Evolutionary conservation across 768 basidiomycete genomes (phyloP).

Genomic region (Russula emetica): DNA sequence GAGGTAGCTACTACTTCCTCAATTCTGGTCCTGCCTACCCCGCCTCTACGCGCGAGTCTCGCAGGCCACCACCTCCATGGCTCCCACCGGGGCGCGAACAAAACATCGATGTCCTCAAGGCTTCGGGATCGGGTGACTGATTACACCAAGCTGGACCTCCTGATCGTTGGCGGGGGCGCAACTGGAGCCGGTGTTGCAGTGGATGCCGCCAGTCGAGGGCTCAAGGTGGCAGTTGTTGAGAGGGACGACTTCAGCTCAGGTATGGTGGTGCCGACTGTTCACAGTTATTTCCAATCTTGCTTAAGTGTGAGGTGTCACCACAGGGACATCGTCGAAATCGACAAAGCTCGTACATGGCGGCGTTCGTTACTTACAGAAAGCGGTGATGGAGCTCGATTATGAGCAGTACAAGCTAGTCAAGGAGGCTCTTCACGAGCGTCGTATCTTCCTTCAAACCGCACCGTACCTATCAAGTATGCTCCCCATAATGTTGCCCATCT

Average conservation of each 20-base stretch:
- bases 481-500: slow-evolving; percentile 95
- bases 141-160: slow-evolving; percentile 65
- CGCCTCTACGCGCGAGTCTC: slow-evolving; percentile 55
- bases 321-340: slow-evolving; percentile 93
- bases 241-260: slow-evolving; percentile 88
- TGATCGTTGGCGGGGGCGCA: slow-evolving; percentile 91
- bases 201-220: slow-evolving; percentile 86
- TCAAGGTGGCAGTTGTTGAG: slow-evolving; percentile 92
- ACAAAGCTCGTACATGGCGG: slow-evolving; percentile 99
- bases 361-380: slow-evolving; percentile 96
- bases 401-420: slow-evolving; percentile 94
- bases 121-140: slow-evolving; percentile 36
- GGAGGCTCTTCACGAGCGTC: slow-evolving; percentile 91
- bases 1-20: slow-evolving; percentile 64
- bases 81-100: slow-evolving; percentile 65
- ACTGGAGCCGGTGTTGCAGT: slow-evolving; percentile 96
- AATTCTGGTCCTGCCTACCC: slow-evolving; percentile 72
- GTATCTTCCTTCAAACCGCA: slow-evolving; percentile 91
- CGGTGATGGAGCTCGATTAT: slow-evolving; percentile 91
- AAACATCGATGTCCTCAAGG: slow-evolving; percentile 57
- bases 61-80: slow-evolving; percentile 77
- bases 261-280: slow-evolving; percentile 34
- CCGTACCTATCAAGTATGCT: slow-evolving; percentile 91
- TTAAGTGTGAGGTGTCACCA: not conserved
- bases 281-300: not conserved